Evolutionary conservation across 129 eudicot species (phyloP).

Genomic region (Saposhnikovia divaricata): DNA sequence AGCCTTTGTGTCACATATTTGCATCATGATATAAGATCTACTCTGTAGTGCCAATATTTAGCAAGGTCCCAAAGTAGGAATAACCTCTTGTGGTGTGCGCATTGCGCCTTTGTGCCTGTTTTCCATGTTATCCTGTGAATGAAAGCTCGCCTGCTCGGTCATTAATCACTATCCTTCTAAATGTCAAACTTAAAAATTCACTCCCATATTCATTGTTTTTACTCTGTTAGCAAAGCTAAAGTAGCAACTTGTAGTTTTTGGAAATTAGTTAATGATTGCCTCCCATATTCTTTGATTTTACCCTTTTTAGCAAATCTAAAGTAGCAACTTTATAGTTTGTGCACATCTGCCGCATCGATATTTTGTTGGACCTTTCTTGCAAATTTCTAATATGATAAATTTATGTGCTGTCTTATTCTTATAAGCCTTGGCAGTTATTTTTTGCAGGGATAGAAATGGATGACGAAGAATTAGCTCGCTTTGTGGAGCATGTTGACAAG

Average conservation of each 20-base stretch:
- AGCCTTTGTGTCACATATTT: not conserved
- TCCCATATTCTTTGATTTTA: not conserved
- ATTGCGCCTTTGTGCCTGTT: conserved; percentile 2
- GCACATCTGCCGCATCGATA: not conserved
- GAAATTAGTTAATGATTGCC: not conserved
- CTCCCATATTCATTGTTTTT: not conserved
- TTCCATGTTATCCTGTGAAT: not conserved
- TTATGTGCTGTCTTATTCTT: conserved; percentile 42
- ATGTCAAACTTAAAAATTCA: not conserved
- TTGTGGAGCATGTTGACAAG: conserved; percentile 89
- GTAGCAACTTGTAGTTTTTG: not conserved
- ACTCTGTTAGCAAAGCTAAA: not conserved
- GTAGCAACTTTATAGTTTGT: not conserved
- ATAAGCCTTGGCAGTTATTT: conserved; percentile 65
- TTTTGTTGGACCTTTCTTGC: not conserved
- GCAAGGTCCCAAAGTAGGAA: not conserved
- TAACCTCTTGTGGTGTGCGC: not conserved
- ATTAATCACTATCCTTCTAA: not conserved
- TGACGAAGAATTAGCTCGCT: conserved; percentile 83
- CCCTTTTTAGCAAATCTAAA: not conserved
- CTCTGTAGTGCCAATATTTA: not conserved
- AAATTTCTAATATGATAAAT: conserved; percentile 1
- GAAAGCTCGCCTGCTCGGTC: not conserved
- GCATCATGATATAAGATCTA: not conserved
- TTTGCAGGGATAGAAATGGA: conserved; percentile 76